Evolutionary conservation across 2,329 filamentous ascomycete species (phyloP), one percentile per base, ranked within the genome.

Genomic region (Basipetospora sp.): DNA sequence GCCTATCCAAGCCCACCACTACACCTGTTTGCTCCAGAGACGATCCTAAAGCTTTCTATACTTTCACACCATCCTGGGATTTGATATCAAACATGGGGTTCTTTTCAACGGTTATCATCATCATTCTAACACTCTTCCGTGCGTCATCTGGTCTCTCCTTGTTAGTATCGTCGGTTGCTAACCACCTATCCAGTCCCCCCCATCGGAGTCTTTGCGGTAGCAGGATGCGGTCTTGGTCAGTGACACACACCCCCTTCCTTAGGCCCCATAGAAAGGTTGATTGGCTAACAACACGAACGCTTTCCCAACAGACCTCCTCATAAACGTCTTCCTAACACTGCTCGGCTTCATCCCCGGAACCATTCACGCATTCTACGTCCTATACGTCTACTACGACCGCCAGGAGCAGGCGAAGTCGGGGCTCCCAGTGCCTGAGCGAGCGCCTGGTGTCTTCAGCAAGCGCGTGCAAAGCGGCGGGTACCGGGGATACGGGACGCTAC

Each of bases 301-400:
- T n/a, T 15, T n/a, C 27, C 14, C 4, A 32, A 20, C 59, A 47
- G 77, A 81, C 49, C 55, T 81, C 25, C 62, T 76, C 37, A 70
- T 81, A 57, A 82, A 81, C 53, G 69, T 81, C 47, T 65, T 70
- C 46, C 57, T 82, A 44, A 81, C 77, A 0, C 48, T 80, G 19
- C 64, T 80, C 16, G 76, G 76, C n/a, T 82, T 78, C 54, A 58
- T 90, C 36, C 83, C 83, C 0, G 84, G 82, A 6, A 77, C 85
- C 47, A 71, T 88, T 30, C 77, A 86, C 53, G 81, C 81, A 31
- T 86, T 87, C 56, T 90, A 87, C 54, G 47, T 85, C 43, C 75
- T 86, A 57, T 92, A 86, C 54, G 65, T 92, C 44, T 93, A 87
- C 62, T 88, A 79, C 56, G 73, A 83, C 49, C 78, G 79, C 28